phyloP scores from a whole-genome alignment of 352 stramenopile genomes.

The Phytopythium kandeliae region DNA sequence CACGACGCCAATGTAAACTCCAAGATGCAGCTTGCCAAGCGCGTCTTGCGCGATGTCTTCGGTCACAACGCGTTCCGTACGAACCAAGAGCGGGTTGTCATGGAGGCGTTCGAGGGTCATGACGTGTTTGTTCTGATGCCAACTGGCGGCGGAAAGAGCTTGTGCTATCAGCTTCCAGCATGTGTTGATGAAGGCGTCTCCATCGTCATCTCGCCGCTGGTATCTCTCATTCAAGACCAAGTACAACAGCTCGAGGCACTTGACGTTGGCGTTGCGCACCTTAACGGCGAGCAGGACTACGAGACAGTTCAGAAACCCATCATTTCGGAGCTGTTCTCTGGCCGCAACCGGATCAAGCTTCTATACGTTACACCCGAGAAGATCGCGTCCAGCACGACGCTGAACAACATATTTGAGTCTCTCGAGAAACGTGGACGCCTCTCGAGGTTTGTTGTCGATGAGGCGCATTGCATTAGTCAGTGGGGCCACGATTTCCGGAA shows the following conservation, averaged over 20 bases:
- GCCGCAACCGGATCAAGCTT: conserved; percentile 90
- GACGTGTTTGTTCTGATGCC: conserved; percentile 99
- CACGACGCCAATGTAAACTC: conserved; percentile 40
- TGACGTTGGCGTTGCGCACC: conserved; percentile 84
- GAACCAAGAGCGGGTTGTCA: conserved; percentile 94
- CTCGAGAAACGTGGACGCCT: conserved; percentile 80
- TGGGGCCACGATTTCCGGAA: conserved; percentile 99
- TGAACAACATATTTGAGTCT: conserved; percentile 83
- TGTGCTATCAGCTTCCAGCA: conserved; percentile 97
- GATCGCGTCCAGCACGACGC: conserved; percentile 84
- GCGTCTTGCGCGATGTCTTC: conserved; percentile 88
- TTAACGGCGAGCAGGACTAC: conserved; percentile 88
- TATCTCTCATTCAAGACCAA: conserved; percentile 99
- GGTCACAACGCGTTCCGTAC: conserved; percentile 93
- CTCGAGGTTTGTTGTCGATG: conserved; percentile 96
- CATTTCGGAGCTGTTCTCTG: conserved; percentile 82
- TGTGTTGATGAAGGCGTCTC: conserved; percentile 90
- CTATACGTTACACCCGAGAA: conserved; percentile 99
- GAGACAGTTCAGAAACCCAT: conserved; percentile 84
- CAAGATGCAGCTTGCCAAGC: conserved; percentile 70
- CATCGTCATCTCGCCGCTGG: conserved; percentile 97
- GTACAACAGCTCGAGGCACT: conserved; percentile 93
- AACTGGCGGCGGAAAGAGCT: conserved; percentile 97
- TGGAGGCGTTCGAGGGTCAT: conserved; percentile 85
- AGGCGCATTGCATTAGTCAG: conserved; percentile 95